These are phyloP conservation scores for Colletotrichum echinochloae DNA, from an alignment of 2,329 filamentous ascomycete species.

Conservation along the genomic window DNA sequence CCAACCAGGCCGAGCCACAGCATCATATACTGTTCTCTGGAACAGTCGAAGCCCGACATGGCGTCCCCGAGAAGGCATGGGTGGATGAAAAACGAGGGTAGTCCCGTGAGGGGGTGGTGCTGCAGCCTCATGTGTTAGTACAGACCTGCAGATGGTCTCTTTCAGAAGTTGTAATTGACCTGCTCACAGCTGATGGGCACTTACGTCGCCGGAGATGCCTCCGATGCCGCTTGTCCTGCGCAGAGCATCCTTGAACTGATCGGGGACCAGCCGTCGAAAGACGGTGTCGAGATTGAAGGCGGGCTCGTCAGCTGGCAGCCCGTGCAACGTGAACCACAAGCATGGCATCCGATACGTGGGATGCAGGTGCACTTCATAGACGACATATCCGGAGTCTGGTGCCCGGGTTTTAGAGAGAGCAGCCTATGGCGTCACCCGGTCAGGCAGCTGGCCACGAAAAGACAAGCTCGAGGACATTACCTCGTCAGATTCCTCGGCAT, in stretches of 20 bases:
- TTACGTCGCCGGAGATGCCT: conserved; percentile 81
- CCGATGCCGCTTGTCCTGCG: conserved; percentile 73
- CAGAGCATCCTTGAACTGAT: conserved; percentile 71
- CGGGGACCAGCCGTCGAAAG: conserved; percentile 77
- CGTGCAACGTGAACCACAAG: conserved; percentile 78
- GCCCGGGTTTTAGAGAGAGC: conserved; percentile 51
- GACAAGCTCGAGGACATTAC: conserved; percentile 49
- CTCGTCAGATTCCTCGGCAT: conserved; percentile 64
- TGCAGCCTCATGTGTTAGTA: conserved; percentile 54
- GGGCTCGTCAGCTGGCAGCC: conserved; percentile 65
- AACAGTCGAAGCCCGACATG: conserved; percentile 74
- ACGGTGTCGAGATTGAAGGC: conserved; percentile 75
- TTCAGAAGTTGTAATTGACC: conserved; percentile 49
- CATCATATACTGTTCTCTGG: conserved; percentile 79
- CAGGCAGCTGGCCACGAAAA: conserved; percentile 22
- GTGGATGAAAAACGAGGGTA: conserved; percentile 90
- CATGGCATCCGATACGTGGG: conserved; percentile 81
- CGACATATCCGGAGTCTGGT: conserved; percentile 61
- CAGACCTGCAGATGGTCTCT: conserved; percentile 40
- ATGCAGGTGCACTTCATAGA: conserved; percentile 81
- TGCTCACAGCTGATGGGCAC: conserved; percentile 55
- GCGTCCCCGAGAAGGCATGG: conserved; percentile 89
- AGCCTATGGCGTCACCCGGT: conserved; percentile 50
- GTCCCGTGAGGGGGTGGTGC: conserved; percentile 85
- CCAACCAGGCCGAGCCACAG: conserved; percentile 92